A percentile compares a stretch with the other conserved stretches of the same genome.
These are phyloP conservation scores for Backusella westeae DNA, from an alignment of 192 early-diverging fungal species.

Conservation along the genomic window DNA sequence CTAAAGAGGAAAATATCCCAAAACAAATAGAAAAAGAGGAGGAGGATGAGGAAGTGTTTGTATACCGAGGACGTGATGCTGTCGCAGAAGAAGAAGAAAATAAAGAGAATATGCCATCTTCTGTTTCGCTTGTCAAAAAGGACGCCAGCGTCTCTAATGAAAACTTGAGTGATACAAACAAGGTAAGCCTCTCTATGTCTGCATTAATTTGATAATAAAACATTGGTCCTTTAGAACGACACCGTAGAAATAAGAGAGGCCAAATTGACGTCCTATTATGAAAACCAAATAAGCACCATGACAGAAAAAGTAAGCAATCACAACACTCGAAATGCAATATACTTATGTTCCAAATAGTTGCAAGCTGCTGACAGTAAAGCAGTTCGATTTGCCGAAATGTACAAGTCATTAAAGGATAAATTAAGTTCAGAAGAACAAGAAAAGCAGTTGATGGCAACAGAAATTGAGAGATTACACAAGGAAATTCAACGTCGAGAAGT, in stretches of 20 bases:
- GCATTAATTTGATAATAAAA: background rate
- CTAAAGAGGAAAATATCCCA: slow-evolving; percentile 4
- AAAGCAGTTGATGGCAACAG: slow-evolving; percentile 10
- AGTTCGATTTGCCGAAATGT: slow-evolving; percentile 33
- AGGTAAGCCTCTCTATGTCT: background rate
- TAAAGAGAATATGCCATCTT: background rate
- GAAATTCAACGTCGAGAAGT: slow-evolving; percentile 21
- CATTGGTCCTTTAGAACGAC: background rate
- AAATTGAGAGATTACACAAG: slow-evolving; percentile 20
- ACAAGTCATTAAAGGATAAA: slow-evolving; percentile 34
- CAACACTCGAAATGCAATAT: background rate
- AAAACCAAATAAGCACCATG: slow-evolving; percentile 13
- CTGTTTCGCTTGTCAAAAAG: background rate
- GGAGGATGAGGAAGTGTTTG: slow-evolving; percentile 35
- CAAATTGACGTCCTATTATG: slow-evolving; percentile 12
- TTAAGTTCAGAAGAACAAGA: slow-evolving; percentile 26
- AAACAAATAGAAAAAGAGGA: slow-evolving; percentile 16
- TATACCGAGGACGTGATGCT: slow-evolving; percentile 14
- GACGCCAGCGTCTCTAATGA: background rate
- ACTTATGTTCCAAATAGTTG: slow-evolving; percentile 2
- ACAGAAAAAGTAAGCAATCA: slow-evolving; percentile 19
- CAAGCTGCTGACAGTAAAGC: slow-evolving; percentile 44
- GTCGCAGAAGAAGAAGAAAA: background rate
- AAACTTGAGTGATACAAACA: background rate
- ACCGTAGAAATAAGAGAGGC: background rate